A percentile compares a stretch with the other conserved stretches of the same genome.
These are phyloP conservation scores for Papiliotrema fonsecae DNA, from an alignment of 1,284 basidiomycete species.

Conservation along the genomic window DNA sequence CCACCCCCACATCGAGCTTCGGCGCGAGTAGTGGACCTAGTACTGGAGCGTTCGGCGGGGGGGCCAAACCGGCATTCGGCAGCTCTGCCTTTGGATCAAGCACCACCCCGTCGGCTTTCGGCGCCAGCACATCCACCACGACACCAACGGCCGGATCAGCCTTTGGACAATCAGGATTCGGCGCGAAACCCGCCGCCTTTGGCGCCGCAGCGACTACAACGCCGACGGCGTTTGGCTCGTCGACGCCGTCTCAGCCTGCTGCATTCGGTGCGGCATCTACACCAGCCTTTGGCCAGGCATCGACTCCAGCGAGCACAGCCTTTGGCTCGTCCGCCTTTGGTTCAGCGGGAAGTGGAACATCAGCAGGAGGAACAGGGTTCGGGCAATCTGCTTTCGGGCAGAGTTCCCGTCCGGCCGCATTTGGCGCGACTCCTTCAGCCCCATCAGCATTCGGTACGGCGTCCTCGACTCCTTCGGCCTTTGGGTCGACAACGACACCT, in stretches of 20 bases:
- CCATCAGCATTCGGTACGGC: slow-evolving; percentile 25
- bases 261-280: slow-evolving; percentile 15
- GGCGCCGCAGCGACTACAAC: slow-evolving; percentile 27
- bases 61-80: slow-evolving; percentile 29
- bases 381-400: slow-evolving; percentile 4
- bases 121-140: too few species aligned
- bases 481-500: slow-evolving; percentile 17
- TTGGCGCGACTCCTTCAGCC: slow-evolving; percentile 9
- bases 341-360: slow-evolving; percentile 13
- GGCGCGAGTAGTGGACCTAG: too few species aligned
- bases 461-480: slow-evolving; percentile 29
- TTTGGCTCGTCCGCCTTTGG: slow-evolving; percentile 6
- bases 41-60: slow-evolving; percentile 2
- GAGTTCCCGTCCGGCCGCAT: background rate
- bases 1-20: background rate
- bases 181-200: slow-evolving; percentile 36
- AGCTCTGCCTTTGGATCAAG: slow-evolving; percentile 45
- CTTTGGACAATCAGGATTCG: slow-evolving; percentile 45
- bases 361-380: slow-evolving; percentile 11
- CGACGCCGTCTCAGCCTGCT: slow-evolving; percentile 1
- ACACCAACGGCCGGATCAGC: slow-evolving; percentile 17
- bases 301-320: background rate
- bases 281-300: slow-evolving; percentile 1
- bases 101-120: too few species aligned
- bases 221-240: slow-evolving; percentile 40